phyloP scores from a whole-genome alignment of 1,284 basidiomycete species.

The Leccinum griseonigrum region DNA sequence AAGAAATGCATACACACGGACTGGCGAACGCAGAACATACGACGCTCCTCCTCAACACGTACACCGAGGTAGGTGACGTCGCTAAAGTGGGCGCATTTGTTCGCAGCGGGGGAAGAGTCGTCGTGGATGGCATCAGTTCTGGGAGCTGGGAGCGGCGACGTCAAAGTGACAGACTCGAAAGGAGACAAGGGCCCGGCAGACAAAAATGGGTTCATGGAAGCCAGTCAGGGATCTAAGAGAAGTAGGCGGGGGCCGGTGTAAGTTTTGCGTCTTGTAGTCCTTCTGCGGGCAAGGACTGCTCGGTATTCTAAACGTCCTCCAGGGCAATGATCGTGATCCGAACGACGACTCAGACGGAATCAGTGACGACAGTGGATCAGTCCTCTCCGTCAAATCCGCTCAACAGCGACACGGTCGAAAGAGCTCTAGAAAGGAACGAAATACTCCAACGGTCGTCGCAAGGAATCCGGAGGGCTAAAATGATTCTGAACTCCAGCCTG shows the following conservation, averaged over 20 bases:
- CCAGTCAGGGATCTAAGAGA: conserved; percentile 76
- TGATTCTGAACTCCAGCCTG: too few relatives aligned
- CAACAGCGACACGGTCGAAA: too few relatives aligned
- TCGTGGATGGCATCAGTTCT: conserved; percentile 84
- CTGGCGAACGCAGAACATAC: conserved; percentile 97
- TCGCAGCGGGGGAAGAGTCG: conserved; percentile 82
- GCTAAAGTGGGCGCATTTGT: conserved; percentile 89
- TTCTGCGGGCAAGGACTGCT: not conserved
- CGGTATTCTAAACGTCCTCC: not conserved
- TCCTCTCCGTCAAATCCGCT: too few relatives aligned
- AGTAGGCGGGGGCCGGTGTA: conserved; percentile 73
- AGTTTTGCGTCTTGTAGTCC: conserved; percentile 31
- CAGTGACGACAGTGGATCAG: too few relatives aligned
- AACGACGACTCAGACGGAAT: too few relatives aligned
- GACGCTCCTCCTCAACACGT: conserved; percentile 92
- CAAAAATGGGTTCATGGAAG: conserved; percentile 60
- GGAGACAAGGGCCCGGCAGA: conserved; percentile 19
- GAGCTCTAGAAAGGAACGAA: too few relatives aligned
- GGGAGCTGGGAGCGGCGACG: conserved; percentile 36
- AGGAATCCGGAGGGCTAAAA: too few relatives aligned
- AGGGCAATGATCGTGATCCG: too few relatives aligned
- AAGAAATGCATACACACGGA: conserved; percentile 88
- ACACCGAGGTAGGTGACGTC: conserved; percentile 95
- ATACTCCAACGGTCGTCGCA: too few relatives aligned
- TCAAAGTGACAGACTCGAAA: conserved; percentile 12